Percentiles rank a stretch among this genome's conserved stretches.
These are phyloP conservation scores for Xylariomycetidae sp. DNA, from an alignment of 2,329 filamentous ascomycete genomes.

Conservation along the genomic window DNA sequence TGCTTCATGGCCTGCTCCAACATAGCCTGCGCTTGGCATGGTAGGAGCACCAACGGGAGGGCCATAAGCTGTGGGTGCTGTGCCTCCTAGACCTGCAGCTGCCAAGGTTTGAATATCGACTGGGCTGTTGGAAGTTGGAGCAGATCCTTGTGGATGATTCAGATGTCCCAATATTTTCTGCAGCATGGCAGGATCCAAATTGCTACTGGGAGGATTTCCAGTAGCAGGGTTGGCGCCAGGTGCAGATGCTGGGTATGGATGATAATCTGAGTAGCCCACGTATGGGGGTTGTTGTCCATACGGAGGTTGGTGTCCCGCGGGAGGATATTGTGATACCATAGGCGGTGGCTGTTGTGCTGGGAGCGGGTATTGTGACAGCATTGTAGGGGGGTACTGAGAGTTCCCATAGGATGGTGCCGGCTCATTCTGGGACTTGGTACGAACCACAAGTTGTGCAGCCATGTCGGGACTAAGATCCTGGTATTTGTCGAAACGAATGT, in stretches of 20 bases:
- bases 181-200: neutral
- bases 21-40: too few relatives aligned
- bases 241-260: neutral
- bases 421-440: conserved; percentile 52
- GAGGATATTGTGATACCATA: conserved; percentile 16
- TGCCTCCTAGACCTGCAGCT: too few relatives aligned
- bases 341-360: conserved; percentile 27
- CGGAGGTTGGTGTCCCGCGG: too few relatives aligned
- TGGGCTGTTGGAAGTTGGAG: neutral
- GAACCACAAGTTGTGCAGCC: conserved; percentile 74
- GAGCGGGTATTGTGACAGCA: conserved; percentile 20
- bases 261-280: too few relatives aligned
- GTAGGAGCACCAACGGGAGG: too few relatives aligned
- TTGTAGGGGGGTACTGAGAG: conserved; percentile 21
- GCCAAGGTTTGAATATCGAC: too few relatives aligned
- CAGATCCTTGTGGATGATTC: neutral
- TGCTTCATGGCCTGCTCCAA: too few relatives aligned
- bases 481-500: conserved; percentile 84
- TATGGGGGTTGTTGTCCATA: conserved; percentile 14
- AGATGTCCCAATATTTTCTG: neutral
- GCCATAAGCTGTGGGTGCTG: too few relatives aligned
- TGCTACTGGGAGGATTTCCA: neutral
- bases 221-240: neutral
- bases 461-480: conserved; percentile 72
- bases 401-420: conserved; percentile 21